These are phyloP conservation scores for Lodderomyces pseudojiufengensis DNA, from an alignment of 1,139 yeast genomes.

Conservation along the genomic window DNA sequence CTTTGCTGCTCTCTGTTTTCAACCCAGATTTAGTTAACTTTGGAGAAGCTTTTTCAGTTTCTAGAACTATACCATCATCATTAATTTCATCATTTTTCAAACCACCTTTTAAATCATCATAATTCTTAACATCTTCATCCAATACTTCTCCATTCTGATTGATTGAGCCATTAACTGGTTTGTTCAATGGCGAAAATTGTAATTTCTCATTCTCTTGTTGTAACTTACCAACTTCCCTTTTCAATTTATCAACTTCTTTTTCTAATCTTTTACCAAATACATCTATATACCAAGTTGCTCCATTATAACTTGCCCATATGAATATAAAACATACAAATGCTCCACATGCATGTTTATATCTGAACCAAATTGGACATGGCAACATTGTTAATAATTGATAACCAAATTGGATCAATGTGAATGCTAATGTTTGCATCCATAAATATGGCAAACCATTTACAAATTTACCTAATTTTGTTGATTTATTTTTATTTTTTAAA, in stretches of 20 bases:
- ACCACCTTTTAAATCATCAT: slow-evolving; percentile 4
- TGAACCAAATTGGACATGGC: slow-evolving; percentile 84
- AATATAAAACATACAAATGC: slow-evolving; percentile 69
- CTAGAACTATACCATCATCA: too few species aligned
- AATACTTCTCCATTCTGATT: background rate
- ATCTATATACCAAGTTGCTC: slow-evolving; percentile 92
- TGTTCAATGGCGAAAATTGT: slow-evolving; percentile 18
- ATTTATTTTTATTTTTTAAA: slow-evolving; percentile 67
- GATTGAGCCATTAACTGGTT: slow-evolving; percentile 14
- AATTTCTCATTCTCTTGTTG: slow-evolving; percentile 51
- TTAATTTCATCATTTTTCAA: background rate
- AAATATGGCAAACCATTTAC: slow-evolving; percentile 83
- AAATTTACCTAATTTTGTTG: slow-evolving; percentile 65
- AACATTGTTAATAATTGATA: slow-evolving; percentile 89
- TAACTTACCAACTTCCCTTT: slow-evolving; percentile 59
- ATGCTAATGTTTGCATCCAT: slow-evolving; percentile 77
- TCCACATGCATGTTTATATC: slow-evolving; percentile 63
- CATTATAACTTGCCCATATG: slow-evolving; percentile 79
- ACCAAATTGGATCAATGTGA: slow-evolving; percentile 79
- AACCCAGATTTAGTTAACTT: too few species aligned
- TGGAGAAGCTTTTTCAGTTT: too few species aligned
- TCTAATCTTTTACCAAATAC: slow-evolving; percentile 85
- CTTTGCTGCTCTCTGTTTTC: too few species aligned
- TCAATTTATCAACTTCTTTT: slow-evolving; percentile 72
- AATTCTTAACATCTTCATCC: slow-evolving; percentile 3